Evolutionary conservation across 306 rosid species (phyloP), one percentile per base, ranked within the genome.

Genomic region (Alnus rubra): DNA sequence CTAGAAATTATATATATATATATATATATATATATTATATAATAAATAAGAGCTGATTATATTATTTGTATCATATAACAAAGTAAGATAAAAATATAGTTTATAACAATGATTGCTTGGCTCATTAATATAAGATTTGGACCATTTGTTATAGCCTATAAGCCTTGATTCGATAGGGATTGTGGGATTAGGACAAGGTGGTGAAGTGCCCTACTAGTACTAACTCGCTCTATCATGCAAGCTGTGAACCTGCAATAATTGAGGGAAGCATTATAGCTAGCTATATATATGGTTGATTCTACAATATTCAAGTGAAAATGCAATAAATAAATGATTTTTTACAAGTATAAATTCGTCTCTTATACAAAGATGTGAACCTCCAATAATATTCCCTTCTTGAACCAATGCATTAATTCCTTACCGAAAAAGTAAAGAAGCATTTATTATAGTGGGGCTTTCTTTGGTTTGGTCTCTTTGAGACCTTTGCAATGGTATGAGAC

Each of bases 181-280:
- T 67, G 3, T 18, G 12, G 13, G 8, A 18, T 39, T 9, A 18
- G 42, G 33, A 42, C 31, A 37, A 67, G 72, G 30, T 67, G 42
- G 50, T 18, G 39, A 16, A 67, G 31, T 39, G 51, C 19, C 72
- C 72, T 18, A 7, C 72, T 3, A 65, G 15, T 47, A 65, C 71
- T 7, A 18, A 65, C 50, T 15, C 12, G 9, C 45, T 42, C 72
- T 39, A n/a, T 44, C 9, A 33, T 31, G 50, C 51, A 42, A 42
- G 33, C 51, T 67, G 72, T 18, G 16, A 42, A 42, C 30, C 72
- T 42, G 13, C 72, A 67, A 67, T 67, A 67, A 67, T 67, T 9
- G 50, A 18, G 31, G 28, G 50, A 67, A 67, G 51, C 50, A 39
- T 63, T 14, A 63, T 31, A 62, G 18, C 7, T 31, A 62, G 18